These are phyloP conservation scores for Chrysosphaeria jannelii DNA, from an alignment of 2,329 filamentous ascomycete genomes.

Conservation along the genomic window DNA sequence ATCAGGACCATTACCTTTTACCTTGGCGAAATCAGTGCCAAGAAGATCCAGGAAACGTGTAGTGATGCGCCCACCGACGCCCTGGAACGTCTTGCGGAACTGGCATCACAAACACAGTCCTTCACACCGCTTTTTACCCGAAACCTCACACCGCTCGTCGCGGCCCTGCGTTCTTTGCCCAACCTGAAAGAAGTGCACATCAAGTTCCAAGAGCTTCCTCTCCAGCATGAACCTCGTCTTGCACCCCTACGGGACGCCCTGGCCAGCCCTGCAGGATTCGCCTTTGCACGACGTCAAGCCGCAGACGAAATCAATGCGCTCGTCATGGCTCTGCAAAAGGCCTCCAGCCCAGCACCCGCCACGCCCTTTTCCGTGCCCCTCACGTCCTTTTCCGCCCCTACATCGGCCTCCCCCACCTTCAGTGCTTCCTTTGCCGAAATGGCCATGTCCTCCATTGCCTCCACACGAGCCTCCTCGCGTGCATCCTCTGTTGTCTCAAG, in stretches of 20 bases:
- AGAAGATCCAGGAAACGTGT: too few relatives aligned
- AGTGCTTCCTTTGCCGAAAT: neutral
- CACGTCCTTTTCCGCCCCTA: neutral
- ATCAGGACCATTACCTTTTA: slow-evolving; percentile 16
- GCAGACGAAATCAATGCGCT: too few relatives aligned
- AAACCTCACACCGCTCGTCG: slow-evolving; percentile 4
- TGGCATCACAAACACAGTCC: slow-evolving; percentile 8
- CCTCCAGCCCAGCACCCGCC: neutral
- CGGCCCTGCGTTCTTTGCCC: slow-evolving; percentile 12
- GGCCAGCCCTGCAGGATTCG: too few relatives aligned
- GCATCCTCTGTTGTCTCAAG: slow-evolving; percentile 2
- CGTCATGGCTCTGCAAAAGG: slow-evolving; percentile 4
- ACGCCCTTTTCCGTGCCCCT: slow-evolving; percentile 1
- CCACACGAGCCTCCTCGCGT: slow-evolving; percentile 2
- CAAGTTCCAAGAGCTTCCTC: slow-evolving; percentile 12
- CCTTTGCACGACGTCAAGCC: too few relatives aligned
- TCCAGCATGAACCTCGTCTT: too few relatives aligned
- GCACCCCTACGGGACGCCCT: too few relatives aligned
- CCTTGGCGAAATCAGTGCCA: slow-evolving; percentile 14
- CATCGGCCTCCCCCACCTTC: neutral
- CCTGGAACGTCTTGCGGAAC: slow-evolving; percentile 12
- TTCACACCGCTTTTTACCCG: slow-evolving; percentile 11
- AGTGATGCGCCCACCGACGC: too few relatives aligned
- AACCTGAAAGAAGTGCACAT: slow-evolving; percentile 12
- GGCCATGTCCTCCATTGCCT: slow-evolving; percentile 1